Evolutionary conservation across 768 basidiomycete genomes (phyloP), one percentile per base, ranked within the genome.

Genomic region (Pilatotrama ljubarskyi): DNA sequence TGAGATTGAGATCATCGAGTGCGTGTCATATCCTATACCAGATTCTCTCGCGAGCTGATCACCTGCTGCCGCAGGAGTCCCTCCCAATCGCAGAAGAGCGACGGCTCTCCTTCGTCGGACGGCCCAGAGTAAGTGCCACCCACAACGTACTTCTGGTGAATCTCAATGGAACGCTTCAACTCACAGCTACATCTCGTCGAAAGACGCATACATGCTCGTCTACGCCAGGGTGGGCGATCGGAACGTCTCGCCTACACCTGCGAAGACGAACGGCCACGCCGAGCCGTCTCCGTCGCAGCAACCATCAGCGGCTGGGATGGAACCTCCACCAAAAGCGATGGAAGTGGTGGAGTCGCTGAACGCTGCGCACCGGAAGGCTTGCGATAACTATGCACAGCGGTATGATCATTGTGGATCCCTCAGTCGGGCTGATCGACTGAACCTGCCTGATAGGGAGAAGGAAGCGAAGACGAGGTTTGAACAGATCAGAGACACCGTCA

Each of bases 161-260:
- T 10, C 8, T 40, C 18, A 4, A 5, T 5, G 20, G 18, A 18
- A 35, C 51, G 14, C 37, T 32, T 62, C 0, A 3, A 15, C 10
- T 44, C 6, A 18, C 52, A 69, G 66, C 57, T 76, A 79, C 38
- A 80, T 90, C 63, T 78, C 83, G 2, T 94, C 93, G 1, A 90
- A 83, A 73, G 93, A 97, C 66, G 93, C 93, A 6, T 97, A 98
- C 74, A 96, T 98, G 94, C 81, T 98, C 32, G 87, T 98, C 54
- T 98, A 98, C 73, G 82, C 84, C 37, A 83, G 84, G 11, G 62
- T 50, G 0, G 37, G 60, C 79, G 77, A 64, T 67, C 73, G 26
- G 17, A 22, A 13, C 17, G n/a, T 44, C 15, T 52, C 65, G 50
- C 46, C 53, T 1, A 41, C 46, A 46, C 49, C 41, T 47, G 46